Evolutionary conservation across 192 early-diverging fungal genomes (phyloP), one percentile per base, ranked within the genome.

Genomic region (Coemansia sp.): DNA sequence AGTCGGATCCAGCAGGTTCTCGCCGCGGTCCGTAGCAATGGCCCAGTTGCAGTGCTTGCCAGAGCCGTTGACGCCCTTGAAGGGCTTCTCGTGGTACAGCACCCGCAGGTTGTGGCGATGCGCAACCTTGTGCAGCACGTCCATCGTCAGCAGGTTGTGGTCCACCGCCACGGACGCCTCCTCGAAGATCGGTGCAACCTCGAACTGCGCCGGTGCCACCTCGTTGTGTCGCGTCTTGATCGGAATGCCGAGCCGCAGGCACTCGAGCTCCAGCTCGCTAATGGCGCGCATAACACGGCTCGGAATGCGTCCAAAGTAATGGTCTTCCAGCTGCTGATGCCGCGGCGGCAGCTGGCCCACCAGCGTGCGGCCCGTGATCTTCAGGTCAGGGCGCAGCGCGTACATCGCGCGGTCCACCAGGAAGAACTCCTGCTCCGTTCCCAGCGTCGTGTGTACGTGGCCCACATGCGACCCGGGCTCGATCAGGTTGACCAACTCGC

Each of bases 1-100:
- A n/a, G 93, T 92, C 58, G 95, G 97, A 67, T 97, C 93, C 34
- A 99, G 84, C 72, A 99, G 86, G 87, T 99, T 99, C 78, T 97
- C 95, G 58, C 97, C 97, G 53, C 78, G 74, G 84, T 97, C 92
- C 12, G 95, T 99, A 47, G 91, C 89, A 62, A 97, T 84, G 61
- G 94, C 89, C 95, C 95, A 98, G 89, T 97, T 97, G 85, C 94
- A 94, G 88, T 97, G 97, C 87, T 99, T 99, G 63, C 97, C 95
- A 30, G 91, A 93, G 28, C 97, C 97, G 84, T 99, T 99, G 81
- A 99, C 85, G 63, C 97, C 95, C 84, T 93, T 93, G 87, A 96
- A 99, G 25, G 97, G 97, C 84, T 99, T 99, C 87, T 99, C 97
- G 87, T 99, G 97, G 90, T 91, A 99, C 52, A 99, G 86, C 57